Conservation (phyloP, 306 rosid species). For the Prunus armeniaca region DNA sequence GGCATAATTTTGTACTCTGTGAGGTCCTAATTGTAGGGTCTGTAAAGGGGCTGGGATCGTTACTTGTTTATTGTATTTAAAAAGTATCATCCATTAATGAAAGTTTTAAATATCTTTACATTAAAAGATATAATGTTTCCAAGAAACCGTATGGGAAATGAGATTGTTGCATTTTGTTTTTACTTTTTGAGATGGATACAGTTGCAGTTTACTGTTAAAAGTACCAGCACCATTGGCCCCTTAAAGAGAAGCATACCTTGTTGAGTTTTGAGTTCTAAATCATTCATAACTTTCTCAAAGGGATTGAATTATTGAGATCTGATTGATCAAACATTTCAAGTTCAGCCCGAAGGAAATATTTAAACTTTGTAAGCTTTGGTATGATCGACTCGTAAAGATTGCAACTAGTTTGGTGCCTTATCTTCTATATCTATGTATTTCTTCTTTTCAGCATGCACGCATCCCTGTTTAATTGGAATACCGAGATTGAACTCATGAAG, state of each 20-base stretch:
- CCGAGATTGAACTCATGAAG: too few relatives aligned
- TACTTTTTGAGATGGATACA: not conserved
- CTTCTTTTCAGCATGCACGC: too few relatives aligned
- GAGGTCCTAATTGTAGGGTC: conserved; percentile 37
- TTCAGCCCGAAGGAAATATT: too few relatives aligned
- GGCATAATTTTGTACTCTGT: conserved; percentile 28
- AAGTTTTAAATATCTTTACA: conserved; percentile 16
- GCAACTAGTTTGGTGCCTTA: too few relatives aligned
- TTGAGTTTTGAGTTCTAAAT: not conserved
- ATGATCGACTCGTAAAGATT: not conserved
- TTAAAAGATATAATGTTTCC: not conserved
- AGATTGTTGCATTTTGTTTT: not conserved
- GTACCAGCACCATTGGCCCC: not conserved
- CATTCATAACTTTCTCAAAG: not conserved
- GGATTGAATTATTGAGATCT: not conserved
- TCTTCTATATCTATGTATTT: too few relatives aligned
- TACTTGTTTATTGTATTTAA: conserved; percentile 30
- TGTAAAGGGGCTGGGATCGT: conserved; percentile 43
- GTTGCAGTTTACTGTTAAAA: not conserved
- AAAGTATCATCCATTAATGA: conserved; percentile 16
- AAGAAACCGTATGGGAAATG: not conserved
- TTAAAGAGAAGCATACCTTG: not conserved
- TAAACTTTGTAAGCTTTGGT: not conserved
- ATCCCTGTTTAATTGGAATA: too few relatives aligned
- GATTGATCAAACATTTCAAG: not conserved